Conservation (phyloP, 345 rosid species). For the Erodium maritimum region DNA sequence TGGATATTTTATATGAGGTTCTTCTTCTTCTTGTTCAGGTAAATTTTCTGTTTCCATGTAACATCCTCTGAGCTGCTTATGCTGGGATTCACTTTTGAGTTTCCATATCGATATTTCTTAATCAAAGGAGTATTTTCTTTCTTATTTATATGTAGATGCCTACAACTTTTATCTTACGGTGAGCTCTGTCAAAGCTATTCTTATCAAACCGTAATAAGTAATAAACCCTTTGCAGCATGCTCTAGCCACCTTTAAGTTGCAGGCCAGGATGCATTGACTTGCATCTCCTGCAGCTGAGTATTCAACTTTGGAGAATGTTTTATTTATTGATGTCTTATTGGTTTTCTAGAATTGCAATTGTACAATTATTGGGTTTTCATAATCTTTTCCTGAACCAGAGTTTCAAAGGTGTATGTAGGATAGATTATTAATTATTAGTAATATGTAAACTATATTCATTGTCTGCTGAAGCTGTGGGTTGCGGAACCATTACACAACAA, state of each 20-base stretch:
- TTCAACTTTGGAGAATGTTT: too few species aligned
- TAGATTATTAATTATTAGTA: background rate
- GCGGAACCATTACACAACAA: background rate
- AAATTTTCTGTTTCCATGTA: constrained; percentile 1
- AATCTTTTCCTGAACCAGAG: background rate
- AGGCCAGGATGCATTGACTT: background rate
- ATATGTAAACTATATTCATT: background rate
- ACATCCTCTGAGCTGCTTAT: too few species aligned
- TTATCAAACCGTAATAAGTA: too few species aligned
- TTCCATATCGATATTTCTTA: background rate
- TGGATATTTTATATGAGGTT: constrained; percentile 72
- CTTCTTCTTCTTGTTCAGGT: constrained; percentile 98
- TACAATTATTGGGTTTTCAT: background rate
- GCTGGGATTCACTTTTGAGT: background rate
- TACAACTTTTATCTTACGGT: too few species aligned
- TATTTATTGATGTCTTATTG: too few species aligned
- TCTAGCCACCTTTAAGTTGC: too few species aligned
- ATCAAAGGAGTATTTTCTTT: background rate
- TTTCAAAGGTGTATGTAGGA: background rate
- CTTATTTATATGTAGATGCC: background rate
- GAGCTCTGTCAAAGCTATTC: too few species aligned
- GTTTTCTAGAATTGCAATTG: too few species aligned
- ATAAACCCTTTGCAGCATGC: too few species aligned
- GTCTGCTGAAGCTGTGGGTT: too few species aligned
- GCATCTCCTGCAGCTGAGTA: too few species aligned